Evolutionary conservation across 2,329 filamentous ascomycete genomes (phyloP).

Genomic region (Epichloe typhina): DNA sequence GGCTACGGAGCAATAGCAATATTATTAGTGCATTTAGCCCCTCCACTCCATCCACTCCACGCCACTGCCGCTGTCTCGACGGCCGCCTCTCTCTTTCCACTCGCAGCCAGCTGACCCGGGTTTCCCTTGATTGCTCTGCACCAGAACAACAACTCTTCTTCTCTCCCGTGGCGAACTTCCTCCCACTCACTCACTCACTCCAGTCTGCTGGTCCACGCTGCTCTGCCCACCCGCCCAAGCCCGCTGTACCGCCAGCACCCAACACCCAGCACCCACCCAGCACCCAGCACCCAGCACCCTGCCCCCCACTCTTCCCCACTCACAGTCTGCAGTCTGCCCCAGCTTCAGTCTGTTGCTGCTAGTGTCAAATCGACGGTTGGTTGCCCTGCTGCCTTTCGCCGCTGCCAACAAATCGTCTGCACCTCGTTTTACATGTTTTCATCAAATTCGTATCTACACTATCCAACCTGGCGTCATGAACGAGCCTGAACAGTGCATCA

Average conservation of each 20-base stretch:
- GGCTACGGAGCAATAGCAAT: neutral
- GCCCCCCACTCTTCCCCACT: neutral
- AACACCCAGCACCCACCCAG: neutral
- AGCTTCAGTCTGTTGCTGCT: neutral
- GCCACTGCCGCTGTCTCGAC: neutral
- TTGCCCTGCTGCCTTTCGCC: slow-evolving; percentile 3
- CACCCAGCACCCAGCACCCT: neutral
- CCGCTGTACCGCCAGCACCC: neutral
- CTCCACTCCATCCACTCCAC: neutral
- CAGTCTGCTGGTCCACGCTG: neutral
- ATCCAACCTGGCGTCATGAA: slow-evolving; percentile 32
- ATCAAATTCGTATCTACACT: slow-evolving; percentile 22
- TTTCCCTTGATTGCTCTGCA: neutral
- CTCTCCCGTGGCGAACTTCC: neutral
- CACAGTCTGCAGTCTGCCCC: neutral
- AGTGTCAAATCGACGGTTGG: neutral
- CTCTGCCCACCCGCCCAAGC: neutral
- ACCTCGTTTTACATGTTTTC: slow-evolving; percentile 33
- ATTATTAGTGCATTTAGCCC: neutral
- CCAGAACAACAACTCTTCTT: neutral
- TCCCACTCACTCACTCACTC: neutral
- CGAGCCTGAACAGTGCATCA: slow-evolving; percentile 54
- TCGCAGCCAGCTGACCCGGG: neutral
- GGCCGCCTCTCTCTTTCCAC: neutral
- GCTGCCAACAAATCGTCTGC: slow-evolving; percentile 6